Evolutionary conservation across 345 rosid genomes (phyloP).

Genomic region (Jatropha curcas): DNA sequence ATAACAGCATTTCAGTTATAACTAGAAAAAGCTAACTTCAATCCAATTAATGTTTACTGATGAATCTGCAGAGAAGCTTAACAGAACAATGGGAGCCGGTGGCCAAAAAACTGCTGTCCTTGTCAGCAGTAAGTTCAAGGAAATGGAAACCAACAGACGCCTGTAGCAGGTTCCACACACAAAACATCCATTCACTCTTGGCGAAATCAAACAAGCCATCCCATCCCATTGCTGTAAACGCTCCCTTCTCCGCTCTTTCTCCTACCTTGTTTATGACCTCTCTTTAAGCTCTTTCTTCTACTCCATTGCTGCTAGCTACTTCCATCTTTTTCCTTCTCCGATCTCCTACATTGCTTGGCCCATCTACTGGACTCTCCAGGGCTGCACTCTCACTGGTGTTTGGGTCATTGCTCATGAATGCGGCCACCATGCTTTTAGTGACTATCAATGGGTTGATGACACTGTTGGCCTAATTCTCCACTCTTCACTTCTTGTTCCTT

Average conservation of each 20-base stretch:
- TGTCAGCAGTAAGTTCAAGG: slow-evolving; percentile 33
- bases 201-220: slow-evolving; percentile 78
- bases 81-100: slow-evolving; percentile 72
- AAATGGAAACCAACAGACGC: slow-evolving; percentile 9
- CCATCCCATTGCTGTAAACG: slow-evolving; percentile 88
- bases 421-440: slow-evolving; percentile 96
- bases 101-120: slow-evolving; percentile 62
- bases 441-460: slow-evolving; percentile 86
- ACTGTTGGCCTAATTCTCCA: slow-evolving; percentile 78
- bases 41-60: background rate
- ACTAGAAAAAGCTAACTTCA: background rate
- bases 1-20: too few species aligned
- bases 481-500: slow-evolving; percentile 79
- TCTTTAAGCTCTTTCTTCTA: slow-evolving; percentile 54
- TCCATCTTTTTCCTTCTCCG: slow-evolving; percentile 54
- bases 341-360: slow-evolving; percentile 76
- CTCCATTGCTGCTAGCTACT: slow-evolving; percentile 53
- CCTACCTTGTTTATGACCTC: slow-evolving; percentile 59
- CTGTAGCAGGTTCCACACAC: slow-evolving; percentile 58
- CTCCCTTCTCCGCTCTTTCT: slow-evolving; percentile 76
- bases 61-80: background rate
- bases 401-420: slow-evolving; percentile 97
- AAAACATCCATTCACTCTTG: slow-evolving; percentile 68
- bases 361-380: slow-evolving; percentile 77
- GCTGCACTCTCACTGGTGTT: slow-evolving; percentile 68